Conservation (phyloP, 208 protist species). For the Acanthamoeba divionensis region DNA sequence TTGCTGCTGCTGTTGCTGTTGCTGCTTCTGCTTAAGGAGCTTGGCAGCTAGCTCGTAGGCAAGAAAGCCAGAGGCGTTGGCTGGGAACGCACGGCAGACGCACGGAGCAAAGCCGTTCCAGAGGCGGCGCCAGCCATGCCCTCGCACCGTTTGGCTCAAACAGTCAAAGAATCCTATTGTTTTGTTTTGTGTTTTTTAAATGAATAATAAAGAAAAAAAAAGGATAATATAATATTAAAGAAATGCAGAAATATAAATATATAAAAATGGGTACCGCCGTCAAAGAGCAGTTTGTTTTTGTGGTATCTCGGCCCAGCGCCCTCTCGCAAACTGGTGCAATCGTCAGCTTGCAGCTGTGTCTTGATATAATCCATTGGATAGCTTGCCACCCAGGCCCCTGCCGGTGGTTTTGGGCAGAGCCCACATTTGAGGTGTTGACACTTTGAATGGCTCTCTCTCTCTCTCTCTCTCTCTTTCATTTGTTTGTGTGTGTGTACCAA, state of each 20-base stretch:
- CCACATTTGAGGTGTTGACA: too few relatives aligned
- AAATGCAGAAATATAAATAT: too few relatives aligned
- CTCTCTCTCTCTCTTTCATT: too few relatives aligned
- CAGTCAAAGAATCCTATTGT: neutral
- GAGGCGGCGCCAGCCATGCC: neutral
- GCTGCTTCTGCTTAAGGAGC: neutral
- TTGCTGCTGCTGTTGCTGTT: neutral
- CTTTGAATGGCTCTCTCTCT: too few relatives aligned
- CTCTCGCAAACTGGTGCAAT: neutral
- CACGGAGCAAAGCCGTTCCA: conserved; percentile 41
- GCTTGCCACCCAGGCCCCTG: neutral
- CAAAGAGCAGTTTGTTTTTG: neutral
- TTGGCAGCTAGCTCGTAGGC: conserved; percentile 35
- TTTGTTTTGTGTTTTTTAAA: neutral
- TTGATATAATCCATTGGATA: conserved; percentile 49
- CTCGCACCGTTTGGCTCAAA: neutral
- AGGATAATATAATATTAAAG: too few relatives aligned
- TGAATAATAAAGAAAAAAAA: neutral
- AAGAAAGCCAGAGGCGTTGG: conserved; percentile 45
- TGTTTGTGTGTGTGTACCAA: too few relatives aligned
- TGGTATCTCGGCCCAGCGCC: neutral
- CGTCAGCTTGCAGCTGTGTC: conserved; percentile 14
- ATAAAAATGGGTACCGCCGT: conserved; percentile 12
- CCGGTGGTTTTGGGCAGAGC: too few relatives aligned
- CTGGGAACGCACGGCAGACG: conserved; percentile 28